Evolutionary conservation across 139 green algal species (phyloP).

Genomic region (Cymbomonas tetramitiformis): DNA sequence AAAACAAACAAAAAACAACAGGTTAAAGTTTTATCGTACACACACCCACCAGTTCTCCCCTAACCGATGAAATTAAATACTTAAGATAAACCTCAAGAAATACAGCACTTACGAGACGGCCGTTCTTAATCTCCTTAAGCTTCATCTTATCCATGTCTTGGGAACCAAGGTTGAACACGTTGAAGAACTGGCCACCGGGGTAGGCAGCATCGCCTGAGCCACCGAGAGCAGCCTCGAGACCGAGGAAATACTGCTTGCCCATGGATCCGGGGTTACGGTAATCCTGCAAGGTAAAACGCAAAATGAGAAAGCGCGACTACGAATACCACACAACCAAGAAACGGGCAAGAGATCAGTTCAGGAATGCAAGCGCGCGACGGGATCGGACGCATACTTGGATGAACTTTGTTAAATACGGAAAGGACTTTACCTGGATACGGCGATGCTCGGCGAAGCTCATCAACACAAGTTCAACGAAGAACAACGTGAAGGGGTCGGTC

Average conservation of each 20-base stretch:
- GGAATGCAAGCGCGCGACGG: not conserved
- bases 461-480: slow-evolving; percentile 78
- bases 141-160: slow-evolving; percentile 65
- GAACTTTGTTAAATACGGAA: not conserved
- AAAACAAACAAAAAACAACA: no score
- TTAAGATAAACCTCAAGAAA: no score
- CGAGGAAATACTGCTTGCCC: slow-evolving; percentile 89
- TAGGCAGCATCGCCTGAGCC: slow-evolving; percentile 62
- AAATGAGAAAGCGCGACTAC: not conserved
- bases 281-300: slow-evolving; percentile 33
- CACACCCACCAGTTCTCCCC: no score
- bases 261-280: slow-evolving; percentile 72
- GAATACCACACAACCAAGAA: not conserved
- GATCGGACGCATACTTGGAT: not conserved
- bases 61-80: no score
- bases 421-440: slow-evolving; percentile 43
- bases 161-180: slow-evolving; percentile 74
- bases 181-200: slow-evolving; percentile 90
- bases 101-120: slow-evolving; percentile 52
- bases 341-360: not conserved
- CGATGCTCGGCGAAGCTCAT: slow-evolving; percentile 92
- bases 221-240: slow-evolving; percentile 64
- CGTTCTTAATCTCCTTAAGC: slow-evolving; percentile 94
- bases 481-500: slow-evolving; percentile 79
- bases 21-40: no score